Evolutionary conservation across 768 basidiomycete genomes (phyloP).

Genomic region (Suillus hirtellus): DNA sequence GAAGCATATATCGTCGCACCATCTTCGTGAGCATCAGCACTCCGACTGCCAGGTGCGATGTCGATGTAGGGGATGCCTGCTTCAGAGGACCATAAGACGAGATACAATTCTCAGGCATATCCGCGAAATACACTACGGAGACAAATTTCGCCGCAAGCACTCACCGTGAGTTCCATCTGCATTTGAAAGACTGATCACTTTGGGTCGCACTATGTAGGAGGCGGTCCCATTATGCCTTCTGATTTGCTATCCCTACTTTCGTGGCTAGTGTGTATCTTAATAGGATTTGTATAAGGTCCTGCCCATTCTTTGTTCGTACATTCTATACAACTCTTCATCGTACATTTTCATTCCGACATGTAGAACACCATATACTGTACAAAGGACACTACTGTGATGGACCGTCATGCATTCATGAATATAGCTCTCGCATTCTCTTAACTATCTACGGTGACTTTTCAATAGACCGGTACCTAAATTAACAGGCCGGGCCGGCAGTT

Average conservation of each 20-base stretch:
- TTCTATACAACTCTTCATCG: neutral
- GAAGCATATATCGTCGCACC: neutral
- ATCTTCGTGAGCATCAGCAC: constrained; percentile 3
- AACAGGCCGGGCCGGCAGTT: too few species aligned
- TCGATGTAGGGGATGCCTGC: neutral
- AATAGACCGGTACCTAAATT: too few species aligned
- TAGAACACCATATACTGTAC: neutral
- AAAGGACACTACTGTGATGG: neutral
- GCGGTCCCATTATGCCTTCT: neutral
- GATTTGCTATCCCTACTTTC: neutral
- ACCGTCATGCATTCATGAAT: neutral
- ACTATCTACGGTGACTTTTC: neutral
- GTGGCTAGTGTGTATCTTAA: neutral
- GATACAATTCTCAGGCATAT: constrained; percentile 1
- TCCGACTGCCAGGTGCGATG: neutral
- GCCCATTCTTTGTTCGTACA: neutral
- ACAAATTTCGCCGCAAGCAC: constrained; percentile 3
- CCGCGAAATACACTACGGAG: constrained; percentile 1
- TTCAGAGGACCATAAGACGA: neutral
- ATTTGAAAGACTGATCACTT: neutral
- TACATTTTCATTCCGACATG: neutral
- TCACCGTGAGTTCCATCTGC: neutral
- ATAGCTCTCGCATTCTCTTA: neutral
- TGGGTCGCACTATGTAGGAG: neutral
- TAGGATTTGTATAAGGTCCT: neutral